Evolutionary conservation across 1,284 basidiomycete genomes (phyloP), one percentile per base, ranked within the genome.

Genomic region (Peniophora sp.): DNA sequence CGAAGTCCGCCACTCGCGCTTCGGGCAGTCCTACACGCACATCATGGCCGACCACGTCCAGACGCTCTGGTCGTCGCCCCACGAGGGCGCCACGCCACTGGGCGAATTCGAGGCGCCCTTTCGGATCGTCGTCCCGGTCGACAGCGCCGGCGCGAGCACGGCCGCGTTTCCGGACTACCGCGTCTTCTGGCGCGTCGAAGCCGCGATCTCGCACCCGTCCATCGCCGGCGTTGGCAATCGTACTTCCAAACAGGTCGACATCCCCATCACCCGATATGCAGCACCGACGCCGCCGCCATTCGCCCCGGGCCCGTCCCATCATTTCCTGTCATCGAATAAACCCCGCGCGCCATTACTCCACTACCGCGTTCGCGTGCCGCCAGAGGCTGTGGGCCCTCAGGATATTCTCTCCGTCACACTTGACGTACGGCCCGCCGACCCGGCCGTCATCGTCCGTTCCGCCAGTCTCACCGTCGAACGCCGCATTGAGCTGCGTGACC

Each of bases 141-240:
- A 75, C 56, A 71, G 76, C 34, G 67, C 73, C n/a, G 86, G 85
- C 18, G 80, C 79, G 61, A 87, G 83, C 62, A 82, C 81, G 46
- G 76, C 80, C 22, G 75, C 81, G 52, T 88, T 83, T 59, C 84
- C 85, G 57, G 85, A 85, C 60, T 91, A 89, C 64, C 74, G 83
- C 43, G 81, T 85, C 60, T 80, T 79, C 62, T 92, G 89, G 89
- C 75, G 85, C 49, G 70, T 92, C 52, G 89, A 92, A 70, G 88
- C 87, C 54, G 85, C 81, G 49, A 74, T 89, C 39, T 75, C 77
- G 54, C 87, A 90, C 62, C 63, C 68, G 3, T 81, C 78, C 50
- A 75, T 87, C 50, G 60, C 75, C 34, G 82, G 78, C 47, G 74
- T 90, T 24, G 88, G 88, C 53, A 72, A 71, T 39, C 79, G 83